Evolutionary conservation across 768 basidiomycete genomes (phyloP).

Genomic region (Collybia mongolica): DNA sequence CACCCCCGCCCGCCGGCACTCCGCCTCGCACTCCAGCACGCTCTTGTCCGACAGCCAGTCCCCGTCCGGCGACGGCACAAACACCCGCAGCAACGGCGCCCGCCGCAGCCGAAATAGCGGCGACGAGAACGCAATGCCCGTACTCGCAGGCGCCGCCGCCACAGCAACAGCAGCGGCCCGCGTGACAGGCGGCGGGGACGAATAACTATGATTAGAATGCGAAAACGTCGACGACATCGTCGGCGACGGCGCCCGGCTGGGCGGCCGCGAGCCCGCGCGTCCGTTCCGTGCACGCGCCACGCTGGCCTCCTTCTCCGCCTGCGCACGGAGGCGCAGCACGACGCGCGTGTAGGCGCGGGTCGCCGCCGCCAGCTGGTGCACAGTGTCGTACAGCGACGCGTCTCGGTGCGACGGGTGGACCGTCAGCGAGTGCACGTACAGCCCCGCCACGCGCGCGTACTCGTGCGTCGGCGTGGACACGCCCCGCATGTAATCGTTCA

Average conservation of each 20-base stretch:
- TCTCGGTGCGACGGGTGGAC: conserved; percentile 42
- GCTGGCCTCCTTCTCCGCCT: conserved; percentile 62
- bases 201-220: conserved; percentile 36
- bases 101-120: conserved; percentile 70
- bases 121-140: conserved; percentile 50
- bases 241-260: conserved; percentile 71
- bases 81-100: conserved; percentile 76
- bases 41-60: conserved; percentile 85
- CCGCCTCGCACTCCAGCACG: conserved; percentile 79
- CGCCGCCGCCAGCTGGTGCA: conserved; percentile 55
- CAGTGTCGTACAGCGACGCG: conserved; percentile 37
- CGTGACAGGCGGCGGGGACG: neutral
- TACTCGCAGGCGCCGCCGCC: neutral
- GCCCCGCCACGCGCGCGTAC: conserved; percentile 58
- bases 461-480: conserved; percentile 75
- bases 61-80: conserved; percentile 84
- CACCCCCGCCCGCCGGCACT: conserved; percentile 70
- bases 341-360: conserved; percentile 80
- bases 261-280: conserved; percentile 35
- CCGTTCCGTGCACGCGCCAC: conserved; percentile 10
- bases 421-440: conserved; percentile 52
- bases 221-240: conserved; percentile 45
- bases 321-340: conserved; percentile 72
- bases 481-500: conserved; percentile 77
- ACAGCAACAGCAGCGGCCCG: conserved; percentile 1